Evolutionary conservation across 2,329 filamentous ascomycete species (phyloP), one percentile per base, ranked within the genome.

Genomic region (Ceratocystis lukuohia): DNA sequence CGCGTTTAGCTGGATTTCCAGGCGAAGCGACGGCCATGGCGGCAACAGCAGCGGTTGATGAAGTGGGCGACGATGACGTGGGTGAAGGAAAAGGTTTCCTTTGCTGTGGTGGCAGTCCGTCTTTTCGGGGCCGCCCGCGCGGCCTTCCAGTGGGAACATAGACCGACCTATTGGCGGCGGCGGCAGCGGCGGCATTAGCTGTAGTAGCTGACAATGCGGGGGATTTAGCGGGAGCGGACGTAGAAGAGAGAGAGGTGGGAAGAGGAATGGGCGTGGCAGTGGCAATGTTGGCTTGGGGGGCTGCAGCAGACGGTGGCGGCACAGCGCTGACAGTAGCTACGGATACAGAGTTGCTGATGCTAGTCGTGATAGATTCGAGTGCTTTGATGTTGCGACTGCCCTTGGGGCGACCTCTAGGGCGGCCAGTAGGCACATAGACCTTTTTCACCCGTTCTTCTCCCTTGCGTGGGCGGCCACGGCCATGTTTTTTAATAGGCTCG

Each of bases 101-200:
- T 1, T 28, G 37, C 20, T 67, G 66, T 22, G 62, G 62, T 15
- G 66, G 66, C 45, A 50, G 48, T 68, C 71, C 74, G 68, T 72
- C 75, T 70, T 79, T 79, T 66, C 76, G 76, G 48, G 79, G 79
- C 8, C 79, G 77, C 33, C 79, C 79, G n/a, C 79, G 77, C 50
- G 77, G 77, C n/a, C 77, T 75, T 41, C 79, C 79, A 1, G 74
- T 75, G 28, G 78, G 75, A 2, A 71, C 73, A 45, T 77, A 75
- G 63, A 72, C 62, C 25, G 67, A 28, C 69, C 74, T 72, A 37
- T 71, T 70, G 20, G 71, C 74, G 4, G 71, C 73, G 57, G 61
- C 20, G 44, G 44, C 5, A 5, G 61, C 20, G 41, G 61, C 44
- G 25, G 61, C 20, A 17, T 41, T 41, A n/a, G 37, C 37, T 12